These are phyloP conservation scores for Rhizopogon vesiculosus DNA, from an alignment of 768 basidiomycete genomes.

Conservation along the genomic window DNA sequence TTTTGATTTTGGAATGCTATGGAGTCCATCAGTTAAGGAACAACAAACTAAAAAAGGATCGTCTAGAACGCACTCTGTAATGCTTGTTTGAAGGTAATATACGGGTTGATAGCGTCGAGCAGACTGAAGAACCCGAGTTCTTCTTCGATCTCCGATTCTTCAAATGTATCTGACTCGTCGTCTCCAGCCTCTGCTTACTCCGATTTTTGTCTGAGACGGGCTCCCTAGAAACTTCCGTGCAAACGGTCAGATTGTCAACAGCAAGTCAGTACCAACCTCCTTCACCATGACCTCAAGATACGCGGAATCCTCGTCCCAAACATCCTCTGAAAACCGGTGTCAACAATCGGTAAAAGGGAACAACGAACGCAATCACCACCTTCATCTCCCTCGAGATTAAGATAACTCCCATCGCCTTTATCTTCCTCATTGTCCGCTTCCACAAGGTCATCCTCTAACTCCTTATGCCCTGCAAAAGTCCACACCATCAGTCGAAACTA, in stretches of 20 bases:
- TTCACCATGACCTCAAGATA: constrained; percentile 84
- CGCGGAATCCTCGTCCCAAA: constrained; percentile 87
- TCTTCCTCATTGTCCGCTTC: constrained; percentile 40
- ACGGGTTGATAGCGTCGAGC: constrained; percentile 75
- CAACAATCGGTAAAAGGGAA: neutral
- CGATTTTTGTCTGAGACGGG: constrained; percentile 63
- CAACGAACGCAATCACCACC: constrained; percentile 37
- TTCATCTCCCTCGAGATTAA: constrained; percentile 47
- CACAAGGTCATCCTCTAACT: constrained; percentile 46
- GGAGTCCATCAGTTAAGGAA: neutral
- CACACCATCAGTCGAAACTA: constrained; percentile 1
- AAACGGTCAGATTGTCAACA: neutral
- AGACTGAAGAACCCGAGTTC: constrained; percentile 77
- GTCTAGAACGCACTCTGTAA: constrained; percentile 48
- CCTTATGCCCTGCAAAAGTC: constrained; percentile 46
- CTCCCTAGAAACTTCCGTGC: constrained; percentile 42
- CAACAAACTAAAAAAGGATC: neutral
- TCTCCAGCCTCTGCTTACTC: constrained; percentile 34
- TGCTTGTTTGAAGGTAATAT: constrained; percentile 59
- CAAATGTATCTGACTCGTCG: constrained; percentile 35
- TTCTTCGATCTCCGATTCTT: constrained; percentile 66
- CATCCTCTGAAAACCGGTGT: constrained; percentile 53
- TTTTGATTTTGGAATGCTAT: constrained; percentile 57
- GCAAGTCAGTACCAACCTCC: constrained; percentile 45
- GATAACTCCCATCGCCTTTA: constrained; percentile 39